These are phyloP conservation scores for Nemania abortiva DNA, from an alignment of 2,329 filamentous ascomycete species.

Conservation along the genomic window DNA sequence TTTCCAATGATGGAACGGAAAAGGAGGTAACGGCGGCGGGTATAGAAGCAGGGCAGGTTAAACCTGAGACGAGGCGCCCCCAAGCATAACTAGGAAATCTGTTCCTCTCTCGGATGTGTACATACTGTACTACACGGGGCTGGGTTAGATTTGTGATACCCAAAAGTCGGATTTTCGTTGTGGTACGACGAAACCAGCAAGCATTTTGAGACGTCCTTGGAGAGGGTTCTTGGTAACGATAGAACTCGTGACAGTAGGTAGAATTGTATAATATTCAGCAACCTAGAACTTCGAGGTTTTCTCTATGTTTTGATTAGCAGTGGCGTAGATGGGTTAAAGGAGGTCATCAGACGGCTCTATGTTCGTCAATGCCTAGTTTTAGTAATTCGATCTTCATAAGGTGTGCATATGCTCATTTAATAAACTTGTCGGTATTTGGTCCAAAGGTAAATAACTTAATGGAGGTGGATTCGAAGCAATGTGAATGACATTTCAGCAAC, in stretches of 20 bases:
- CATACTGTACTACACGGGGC: conserved; percentile 3
- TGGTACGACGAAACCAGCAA: background rate
- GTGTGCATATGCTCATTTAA: background rate
- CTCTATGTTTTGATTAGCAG: background rate
- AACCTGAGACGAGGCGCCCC: background rate
- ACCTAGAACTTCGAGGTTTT: background rate
- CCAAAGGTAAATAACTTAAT: too few species aligned
- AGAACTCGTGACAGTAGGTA: too few species aligned
- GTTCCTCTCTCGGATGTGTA: background rate
- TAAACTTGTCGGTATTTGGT: background rate
- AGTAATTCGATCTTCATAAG: background rate
- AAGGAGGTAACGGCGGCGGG: conserved; percentile 12
- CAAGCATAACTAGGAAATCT: background rate
- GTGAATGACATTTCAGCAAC: too few species aligned
- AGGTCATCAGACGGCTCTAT: too few species aligned
- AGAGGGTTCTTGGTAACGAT: background rate
- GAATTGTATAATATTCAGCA: too few species aligned
- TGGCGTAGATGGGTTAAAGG: too few species aligned
- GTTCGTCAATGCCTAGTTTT: background rate
- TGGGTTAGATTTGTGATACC: conserved; percentile 24
- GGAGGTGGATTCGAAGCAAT: too few species aligned
- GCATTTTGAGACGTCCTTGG: background rate
- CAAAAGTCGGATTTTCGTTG: conserved; percentile 1
- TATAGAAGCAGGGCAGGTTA: background rate
- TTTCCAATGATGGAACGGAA: conserved; percentile 29